phyloP scores from a whole-genome alignment of 139 green algal genomes.

The Astrephomene gubernaculifera region DNA sequence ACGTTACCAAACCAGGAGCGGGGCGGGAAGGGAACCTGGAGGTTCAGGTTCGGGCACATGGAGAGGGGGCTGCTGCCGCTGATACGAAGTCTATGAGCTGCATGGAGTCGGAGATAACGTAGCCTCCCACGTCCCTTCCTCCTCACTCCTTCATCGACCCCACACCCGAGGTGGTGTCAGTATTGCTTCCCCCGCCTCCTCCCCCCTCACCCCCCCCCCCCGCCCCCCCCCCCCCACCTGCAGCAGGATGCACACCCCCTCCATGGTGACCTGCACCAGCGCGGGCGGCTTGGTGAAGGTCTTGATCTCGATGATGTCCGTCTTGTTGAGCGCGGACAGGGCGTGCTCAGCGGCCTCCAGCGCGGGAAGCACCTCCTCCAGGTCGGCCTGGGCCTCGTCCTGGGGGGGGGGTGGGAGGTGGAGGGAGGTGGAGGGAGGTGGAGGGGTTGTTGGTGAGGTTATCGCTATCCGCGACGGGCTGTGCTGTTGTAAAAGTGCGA shows the following conservation, averaged over 20 bases:
- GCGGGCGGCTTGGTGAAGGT: constrained; percentile 86
- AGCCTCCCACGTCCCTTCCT: too few species aligned
- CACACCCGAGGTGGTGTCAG: too few species aligned
- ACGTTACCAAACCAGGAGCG: too few species aligned
- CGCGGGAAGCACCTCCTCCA: constrained; percentile 83
- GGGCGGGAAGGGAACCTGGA: too few species aligned
- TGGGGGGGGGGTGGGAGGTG: constrained; percentile 31
- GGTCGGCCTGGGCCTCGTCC: constrained; percentile 82
- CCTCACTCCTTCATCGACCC: neutral
- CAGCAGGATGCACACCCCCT: constrained; percentile 80
- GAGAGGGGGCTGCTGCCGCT: too few species aligned
- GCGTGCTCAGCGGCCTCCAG: constrained; percentile 80
- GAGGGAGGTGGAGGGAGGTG: neutral
- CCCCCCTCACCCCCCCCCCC: neutral
- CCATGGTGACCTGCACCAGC: constrained; percentile 78
- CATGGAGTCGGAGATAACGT: too few species aligned
- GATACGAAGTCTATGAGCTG: too few species aligned
- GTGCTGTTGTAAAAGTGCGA: too few species aligned
- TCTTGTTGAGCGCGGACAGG: constrained; percentile 86
- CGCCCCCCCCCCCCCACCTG: constrained; percentile 32
- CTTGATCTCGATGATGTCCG: constrained; percentile 88
- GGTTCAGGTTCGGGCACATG: too few species aligned
- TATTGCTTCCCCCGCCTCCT: neutral
- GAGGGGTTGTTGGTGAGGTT: neutral
- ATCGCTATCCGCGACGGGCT: too few species aligned